Evolutionary conservation across 495 filamentous ascomycete species (phyloP), one percentile per base, ranked within the genome.

Genomic region (Podospora appendiculata): DNA sequence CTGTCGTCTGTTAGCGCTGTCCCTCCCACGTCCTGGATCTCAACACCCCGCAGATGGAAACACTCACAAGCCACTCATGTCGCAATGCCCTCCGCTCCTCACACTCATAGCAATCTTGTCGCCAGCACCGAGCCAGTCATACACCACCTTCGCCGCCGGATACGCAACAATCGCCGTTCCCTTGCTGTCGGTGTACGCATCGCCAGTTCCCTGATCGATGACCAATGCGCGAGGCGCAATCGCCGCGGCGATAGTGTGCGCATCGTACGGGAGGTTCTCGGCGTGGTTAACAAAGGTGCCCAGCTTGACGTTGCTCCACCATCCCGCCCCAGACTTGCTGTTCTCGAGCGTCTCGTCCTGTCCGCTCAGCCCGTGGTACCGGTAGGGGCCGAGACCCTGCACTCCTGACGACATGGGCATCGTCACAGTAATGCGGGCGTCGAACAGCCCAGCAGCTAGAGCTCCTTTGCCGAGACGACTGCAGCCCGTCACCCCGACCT

Each of bases 331-430:
- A 41, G 63, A 66, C 68, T 80, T 79, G 57, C 71, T 75, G 64
- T 79, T 78, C 67, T 79, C 76, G 0, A 79, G 63, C 45, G 64
- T 79, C 69, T 78, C 76, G 57, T 70, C 76, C 61, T 78, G 74
- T 11, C 77, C 77, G 63, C 70, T 74, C 12, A 79, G 58, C 33
- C 63, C 70, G 57, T 71, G 70, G 63, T 76, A 76, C 40, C 76
- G 65, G 60, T 80, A 80, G 18, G 75, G 77, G 0, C 76, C 77
- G 8, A 72, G 53, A 5, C 77, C 75, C 56, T 80, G 76, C 8
- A 78, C 70, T 4, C 77, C 76, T 39, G 71, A 71, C 56, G 73
- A 75, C 76, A 79, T 78, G 36, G 76, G 73, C 75, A 78, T 78
- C 35, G 77, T 80, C 9, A 80, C 50, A 6, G 77, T 75, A 61